Percentiles rank a stretch among this genome's conserved stretches.
These are phyloP conservation scores for Trichopus zeylanicus DNA, from an alignment of 116 monocot species.

Conservation along the genomic window DNA sequence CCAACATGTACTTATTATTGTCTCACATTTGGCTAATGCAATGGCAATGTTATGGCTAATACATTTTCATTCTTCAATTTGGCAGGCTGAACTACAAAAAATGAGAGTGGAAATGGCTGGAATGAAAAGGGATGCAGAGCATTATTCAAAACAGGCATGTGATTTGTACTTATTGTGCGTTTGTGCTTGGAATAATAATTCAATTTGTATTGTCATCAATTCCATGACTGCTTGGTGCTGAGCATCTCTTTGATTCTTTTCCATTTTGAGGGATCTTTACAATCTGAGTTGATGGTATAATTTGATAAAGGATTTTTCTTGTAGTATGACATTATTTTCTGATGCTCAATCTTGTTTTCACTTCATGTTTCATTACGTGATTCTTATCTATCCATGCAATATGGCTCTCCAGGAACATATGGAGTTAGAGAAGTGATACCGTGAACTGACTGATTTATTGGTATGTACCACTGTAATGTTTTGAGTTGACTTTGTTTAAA, in stretches of 20 bases:
- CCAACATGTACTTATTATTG: no score
- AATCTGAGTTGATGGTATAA: background rate
- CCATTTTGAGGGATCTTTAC: background rate
- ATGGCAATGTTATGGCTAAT: no score
- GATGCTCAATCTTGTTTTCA: background rate
- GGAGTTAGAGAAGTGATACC: conserved; percentile 93
- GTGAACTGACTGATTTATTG: conserved; percentile 91
- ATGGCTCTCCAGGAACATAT: conserved; percentile 65
- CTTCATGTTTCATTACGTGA: background rate
- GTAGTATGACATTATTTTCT: background rate
- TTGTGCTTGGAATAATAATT: no score
- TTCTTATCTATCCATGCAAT: background rate
- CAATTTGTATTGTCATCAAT: no score
- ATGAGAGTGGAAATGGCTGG: conserved; percentile 99
- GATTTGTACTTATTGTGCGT: conserved; percentile 6
- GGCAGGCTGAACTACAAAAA: conserved; percentile 91
- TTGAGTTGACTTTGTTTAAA: background rate
- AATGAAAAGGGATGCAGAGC: conserved; percentile 96
- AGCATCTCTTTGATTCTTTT: background rate
- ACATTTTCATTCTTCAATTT: background rate
- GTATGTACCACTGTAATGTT: no score
- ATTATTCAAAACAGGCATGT: conserved; percentile 89
- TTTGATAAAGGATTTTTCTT: background rate
- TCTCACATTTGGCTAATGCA: no score
- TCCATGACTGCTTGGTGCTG: background rate